Evolutionary conservation across 2,329 filamentous ascomycete genomes (phyloP).

Genomic region (Cladosporium oxysporum): DNA sequence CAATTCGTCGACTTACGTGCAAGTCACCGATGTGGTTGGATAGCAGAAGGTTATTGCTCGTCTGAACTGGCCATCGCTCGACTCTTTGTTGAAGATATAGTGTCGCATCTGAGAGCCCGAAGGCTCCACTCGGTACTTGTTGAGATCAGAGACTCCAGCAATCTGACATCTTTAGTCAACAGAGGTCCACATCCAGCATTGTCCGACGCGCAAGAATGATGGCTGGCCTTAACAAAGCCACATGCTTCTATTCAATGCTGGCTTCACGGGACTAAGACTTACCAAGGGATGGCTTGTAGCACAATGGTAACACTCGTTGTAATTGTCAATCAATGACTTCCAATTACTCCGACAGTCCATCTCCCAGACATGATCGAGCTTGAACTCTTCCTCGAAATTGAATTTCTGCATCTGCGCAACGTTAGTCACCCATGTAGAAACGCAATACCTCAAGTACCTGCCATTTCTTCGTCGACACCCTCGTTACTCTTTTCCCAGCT

Average conservation of each 20-base stretch:
- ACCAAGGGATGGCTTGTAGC: constrained; percentile 55
- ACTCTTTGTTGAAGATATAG: constrained; percentile 18
- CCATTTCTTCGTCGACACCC: constrained; percentile 48
- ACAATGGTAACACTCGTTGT: constrained; percentile 65
- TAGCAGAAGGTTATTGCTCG: constrained; percentile 18
- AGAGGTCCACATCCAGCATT: neutral
- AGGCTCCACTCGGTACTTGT: constrained; percentile 19
- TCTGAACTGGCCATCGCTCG: constrained; percentile 15
- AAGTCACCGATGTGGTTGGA: constrained; percentile 16
- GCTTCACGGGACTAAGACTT: neutral
- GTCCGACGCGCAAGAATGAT: neutral
- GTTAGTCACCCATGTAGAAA: neutral
- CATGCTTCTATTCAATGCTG: neutral
- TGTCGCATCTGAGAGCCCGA: constrained; percentile 15
- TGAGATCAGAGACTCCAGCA: constrained; percentile 30
- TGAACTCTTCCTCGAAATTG: constrained; percentile 52
- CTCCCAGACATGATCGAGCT: constrained; percentile 58
- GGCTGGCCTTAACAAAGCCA: neutral
- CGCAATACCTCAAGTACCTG: neutral
- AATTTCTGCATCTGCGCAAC: constrained; percentile 40
- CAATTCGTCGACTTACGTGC: constrained; percentile 10
- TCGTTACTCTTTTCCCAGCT: constrained; percentile 54
- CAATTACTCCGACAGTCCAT: constrained; percentile 58
- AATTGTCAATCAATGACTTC: constrained; percentile 61
- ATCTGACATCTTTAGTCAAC: constrained; percentile 33